These are phyloP conservation scores for Nematocida ironsii DNA, from an alignment of 371 early-diverging fungal genomes.

Conservation along the genomic window DNA sequence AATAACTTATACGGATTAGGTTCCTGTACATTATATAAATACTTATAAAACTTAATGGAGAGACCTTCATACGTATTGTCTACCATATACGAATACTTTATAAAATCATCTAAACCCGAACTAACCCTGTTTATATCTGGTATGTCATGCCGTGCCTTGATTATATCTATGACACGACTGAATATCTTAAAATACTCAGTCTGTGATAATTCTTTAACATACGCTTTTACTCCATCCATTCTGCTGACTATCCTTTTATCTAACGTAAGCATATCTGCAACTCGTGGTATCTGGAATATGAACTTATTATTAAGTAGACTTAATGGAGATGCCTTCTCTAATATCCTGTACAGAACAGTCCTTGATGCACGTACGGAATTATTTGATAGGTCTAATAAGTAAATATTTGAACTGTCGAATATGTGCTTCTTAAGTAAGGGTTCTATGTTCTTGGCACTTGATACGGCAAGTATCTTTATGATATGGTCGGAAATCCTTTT, in stretches of 20 bases:
- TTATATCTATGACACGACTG: slow-evolving; percentile 29
- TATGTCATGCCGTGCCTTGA: background rate
- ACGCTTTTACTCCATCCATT: slow-evolving; percentile 41
- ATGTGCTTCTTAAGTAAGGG: background rate
- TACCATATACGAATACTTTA: slow-evolving; percentile 14
- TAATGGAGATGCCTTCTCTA: slow-evolving; percentile 32
- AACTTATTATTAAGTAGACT: slow-evolving; percentile 18
- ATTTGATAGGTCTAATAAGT: slow-evolving; percentile 22
- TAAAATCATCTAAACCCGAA: slow-evolving; percentile 7
- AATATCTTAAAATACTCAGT: slow-evolving; percentile 35
- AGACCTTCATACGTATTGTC: slow-evolving; percentile 35
- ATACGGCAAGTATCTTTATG: slow-evolving; percentile 11
- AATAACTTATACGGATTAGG: slow-evolving; percentile 13
- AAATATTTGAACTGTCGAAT: slow-evolving; percentile 13
- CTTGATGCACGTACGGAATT: background rate
- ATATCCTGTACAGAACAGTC: slow-evolving; percentile 33
- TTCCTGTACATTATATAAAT: slow-evolving; percentile 19
- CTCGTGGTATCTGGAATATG: slow-evolving; percentile 33
- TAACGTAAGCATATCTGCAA: slow-evolving; percentile 26
- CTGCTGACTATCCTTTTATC: slow-evolving; percentile 55
- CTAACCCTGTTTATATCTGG: slow-evolving; percentile 1
- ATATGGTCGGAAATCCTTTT: slow-evolving; percentile 33
- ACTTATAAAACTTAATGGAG: slow-evolving; percentile 32
- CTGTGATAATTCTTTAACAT: slow-evolving; percentile 20
- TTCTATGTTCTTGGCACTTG: slow-evolving; percentile 9